phyloP scores from a whole-genome alignment of 2,329 filamentous ascomycete genomes.

The Diaporthe sp. region DNA sequence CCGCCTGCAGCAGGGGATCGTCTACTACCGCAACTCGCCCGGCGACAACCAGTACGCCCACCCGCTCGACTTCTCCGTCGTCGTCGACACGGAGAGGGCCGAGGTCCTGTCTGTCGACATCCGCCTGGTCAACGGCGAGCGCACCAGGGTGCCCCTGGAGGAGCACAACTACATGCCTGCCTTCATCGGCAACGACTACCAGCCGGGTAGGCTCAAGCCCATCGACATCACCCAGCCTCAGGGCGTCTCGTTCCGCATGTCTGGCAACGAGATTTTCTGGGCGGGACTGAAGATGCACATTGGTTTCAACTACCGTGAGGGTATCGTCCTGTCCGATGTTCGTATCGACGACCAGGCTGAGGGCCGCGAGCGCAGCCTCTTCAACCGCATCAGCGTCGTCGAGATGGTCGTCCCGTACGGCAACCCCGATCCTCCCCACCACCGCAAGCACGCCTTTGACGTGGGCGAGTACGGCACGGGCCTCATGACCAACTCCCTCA shows the following conservation, averaged over 20 bases:
- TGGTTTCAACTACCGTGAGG: constrained; percentile 95
- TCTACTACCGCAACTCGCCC: constrained; percentile 91
- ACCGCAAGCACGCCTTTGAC: constrained; percentile 86
- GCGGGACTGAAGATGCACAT: constrained; percentile 95
- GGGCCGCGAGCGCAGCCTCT: constrained; percentile 80
- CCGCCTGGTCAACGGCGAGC: constrained; percentile 80
- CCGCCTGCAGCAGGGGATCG: constrained; percentile 90
- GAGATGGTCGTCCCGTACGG: constrained; percentile 97
- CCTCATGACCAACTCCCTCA: constrained; percentile 85
- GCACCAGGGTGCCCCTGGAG: constrained; percentile 79
- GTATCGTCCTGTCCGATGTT: constrained; percentile 91
- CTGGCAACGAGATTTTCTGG: constrained; percentile 83
- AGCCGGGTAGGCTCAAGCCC: constrained; percentile 83
- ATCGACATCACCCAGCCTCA: constrained; percentile 82
- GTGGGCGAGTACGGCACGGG: constrained; percentile 85
- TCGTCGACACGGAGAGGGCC: constrained; percentile 85
- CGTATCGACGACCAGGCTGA: constrained; percentile 82
- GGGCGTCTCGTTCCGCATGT: constrained; percentile 86
- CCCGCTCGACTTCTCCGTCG: constrained; percentile 93
- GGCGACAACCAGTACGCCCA: constrained; percentile 94
- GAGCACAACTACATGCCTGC: constrained; percentile 85
- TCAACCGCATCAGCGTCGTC: constrained; percentile 89
- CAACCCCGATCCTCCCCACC: constrained; percentile 84
- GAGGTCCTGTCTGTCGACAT: constrained; percentile 88
- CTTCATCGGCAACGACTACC: constrained; percentile 77